Conservation (phyloP, 2,329 filamentous ascomycete species). For the Microdochium trichocladiopsis region DNA sequence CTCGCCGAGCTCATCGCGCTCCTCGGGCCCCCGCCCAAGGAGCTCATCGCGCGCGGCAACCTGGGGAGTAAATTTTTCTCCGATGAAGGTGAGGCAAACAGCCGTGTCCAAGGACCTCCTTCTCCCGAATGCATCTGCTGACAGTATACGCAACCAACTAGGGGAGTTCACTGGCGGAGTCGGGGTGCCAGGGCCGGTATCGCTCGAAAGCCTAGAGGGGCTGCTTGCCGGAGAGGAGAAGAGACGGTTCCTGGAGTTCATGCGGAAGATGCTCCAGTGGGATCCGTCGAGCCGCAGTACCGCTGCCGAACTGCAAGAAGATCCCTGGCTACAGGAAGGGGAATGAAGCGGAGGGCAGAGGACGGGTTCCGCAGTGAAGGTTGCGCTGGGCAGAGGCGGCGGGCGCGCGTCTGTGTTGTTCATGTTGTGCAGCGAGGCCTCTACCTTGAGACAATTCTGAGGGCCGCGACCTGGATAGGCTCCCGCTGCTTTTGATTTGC, state of each 20-base stretch:
- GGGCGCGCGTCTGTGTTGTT: too few relatives aligned
- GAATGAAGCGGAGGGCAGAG: too few relatives aligned
- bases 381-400: too few relatives aligned
- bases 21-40: conserved; percentile 31
- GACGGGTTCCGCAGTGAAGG: too few relatives aligned
- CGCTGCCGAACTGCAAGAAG: conserved; percentile 19
- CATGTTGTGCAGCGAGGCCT: too few relatives aligned
- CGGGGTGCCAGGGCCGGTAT: conserved; percentile 10
- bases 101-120: too few relatives aligned
- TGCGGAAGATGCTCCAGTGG: conserved; percentile 30
- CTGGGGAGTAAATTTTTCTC: conserved; percentile 29
- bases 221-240: conserved; percentile 22
- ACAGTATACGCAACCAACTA: conserved; percentile 4
- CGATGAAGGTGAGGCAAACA: conserved; percentile 20
- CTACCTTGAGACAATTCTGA: too few relatives aligned
- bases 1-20: conserved; percentile 39
- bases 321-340: conserved; percentile 24
- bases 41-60: conserved; percentile 22
- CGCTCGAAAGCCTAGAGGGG: conserved; percentile 28
- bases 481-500: too few relatives aligned
- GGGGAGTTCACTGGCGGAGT: conserved; percentile 17
- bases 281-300: conserved; percentile 19
- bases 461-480: too few relatives aligned
- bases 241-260: conserved; percentile 22
- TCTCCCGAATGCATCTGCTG: too few relatives aligned